These are phyloP conservation scores for Myxozyma sirexii DNA, from an alignment of 805 yeast genomes.

Conservation along the genomic window DNA sequence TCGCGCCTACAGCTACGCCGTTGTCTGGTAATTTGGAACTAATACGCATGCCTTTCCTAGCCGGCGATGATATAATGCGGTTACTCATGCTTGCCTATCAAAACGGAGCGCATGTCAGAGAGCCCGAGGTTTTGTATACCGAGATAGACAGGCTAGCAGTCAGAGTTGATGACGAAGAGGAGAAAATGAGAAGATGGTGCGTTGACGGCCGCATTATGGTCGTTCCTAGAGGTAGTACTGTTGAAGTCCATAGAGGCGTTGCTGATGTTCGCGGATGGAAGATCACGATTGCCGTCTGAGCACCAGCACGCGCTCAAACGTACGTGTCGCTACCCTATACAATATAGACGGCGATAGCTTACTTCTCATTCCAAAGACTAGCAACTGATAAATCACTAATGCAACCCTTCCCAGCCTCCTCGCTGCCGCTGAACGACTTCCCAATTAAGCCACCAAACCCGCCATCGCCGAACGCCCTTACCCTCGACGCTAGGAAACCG, in stretches of 20 bases:
- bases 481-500: background rate
- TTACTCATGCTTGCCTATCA: constrained; percentile 62
- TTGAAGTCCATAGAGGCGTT: constrained; percentile 25
- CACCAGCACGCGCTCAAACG: background rate
- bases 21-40: constrained; percentile 49
- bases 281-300: constrained; percentile 33
- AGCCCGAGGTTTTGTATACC: constrained; percentile 53
- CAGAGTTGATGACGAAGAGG: constrained; percentile 39
- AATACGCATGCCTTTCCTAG: constrained; percentile 49
- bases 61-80: constrained; percentile 50
- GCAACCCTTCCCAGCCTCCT: background rate
- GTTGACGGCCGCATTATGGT: constrained; percentile 63
- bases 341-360: no score
- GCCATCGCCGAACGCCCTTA: background rate
- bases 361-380: no score
- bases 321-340: no score
- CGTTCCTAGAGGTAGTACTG: constrained; percentile 35
- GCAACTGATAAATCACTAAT: no score
- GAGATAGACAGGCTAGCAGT: constrained; percentile 41
- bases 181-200: constrained; percentile 56
- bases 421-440: background rate
- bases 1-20: constrained; percentile 62
- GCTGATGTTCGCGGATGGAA: constrained; percentile 30
- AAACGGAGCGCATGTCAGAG: constrained; percentile 56
- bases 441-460: background rate